Evolutionary conservation across 352 stramenopile species (phyloP), one percentile per base, ranked within the genome.

Genomic region (Globisporangium abappressorium): DNA sequence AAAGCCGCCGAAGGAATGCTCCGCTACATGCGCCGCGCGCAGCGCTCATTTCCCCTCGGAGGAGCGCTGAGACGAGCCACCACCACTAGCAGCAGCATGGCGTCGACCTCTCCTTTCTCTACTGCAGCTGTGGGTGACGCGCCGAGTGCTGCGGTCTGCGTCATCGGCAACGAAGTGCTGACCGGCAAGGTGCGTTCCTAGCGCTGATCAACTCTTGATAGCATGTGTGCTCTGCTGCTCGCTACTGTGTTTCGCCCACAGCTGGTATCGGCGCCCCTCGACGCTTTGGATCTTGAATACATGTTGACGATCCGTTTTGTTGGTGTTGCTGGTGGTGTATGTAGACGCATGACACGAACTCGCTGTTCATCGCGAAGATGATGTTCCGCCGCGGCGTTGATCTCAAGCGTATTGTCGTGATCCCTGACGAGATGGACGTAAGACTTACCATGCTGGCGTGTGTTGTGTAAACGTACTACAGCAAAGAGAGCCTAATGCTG

Each of bases 261-360:
- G 24, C 24, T 26, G 24, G 24, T 26, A 26, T 26, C 24, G 1
- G 24, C 24, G 24, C 24, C 24, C 24, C 24, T 26, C 24, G 24
- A 26, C 24, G 24, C 24, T 26, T 26, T 26, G 24, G 24, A 26
- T 26, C 24, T 26, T 26, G 24, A 26, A 26, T 26, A 26, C 24
- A 26, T 26, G 24, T 26, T 26, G 24, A 26, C 24, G 1, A 26
- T 26, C 2, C 28, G 36, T 7, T 41, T 41, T 54, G 7, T 14
- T 66, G 46, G 3, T n/a, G 24, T 66, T 22, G 11, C 24, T 57
- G 9, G 11, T 47, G 24, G 1, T 70, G 12, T 30, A 12, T 0
- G 34, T 65, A 96, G 88, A 95, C 83, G 14, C 77, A 94, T 64
- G 88, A 96, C 70, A 93, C 87, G 51, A 96, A 94, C 73, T 92